A percentile compares a stretch with the other conserved stretches of the same genome.
phyloP scores from a whole-genome alignment of 2,329 filamentous ascomycete species.

The Beauveria sp. region DNA sequence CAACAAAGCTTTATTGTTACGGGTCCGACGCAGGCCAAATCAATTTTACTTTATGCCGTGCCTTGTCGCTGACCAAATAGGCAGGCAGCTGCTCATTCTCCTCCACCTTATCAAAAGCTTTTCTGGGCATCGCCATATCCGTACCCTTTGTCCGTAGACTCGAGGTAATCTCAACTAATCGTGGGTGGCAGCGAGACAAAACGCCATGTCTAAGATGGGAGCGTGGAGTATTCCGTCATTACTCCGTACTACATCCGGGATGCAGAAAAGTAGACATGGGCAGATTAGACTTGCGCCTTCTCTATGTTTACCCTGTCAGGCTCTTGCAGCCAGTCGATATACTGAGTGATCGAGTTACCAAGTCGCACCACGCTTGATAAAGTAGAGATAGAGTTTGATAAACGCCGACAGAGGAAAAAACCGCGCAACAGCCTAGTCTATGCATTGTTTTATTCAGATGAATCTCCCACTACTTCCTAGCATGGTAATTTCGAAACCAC shows the following conservation, averaged over 20 bases:
- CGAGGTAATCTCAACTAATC: not conserved
- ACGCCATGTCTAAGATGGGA: slow-evolving; percentile 8
- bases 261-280: not conserved
- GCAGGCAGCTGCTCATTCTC: not conserved
- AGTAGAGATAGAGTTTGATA: not conserved
- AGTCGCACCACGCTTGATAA: not conserved
- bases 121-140: too few relatives aligned
- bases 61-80: not conserved
- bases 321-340: too few relatives aligned
- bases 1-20: not conserved
- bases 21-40: not conserved
- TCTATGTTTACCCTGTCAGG: too few relatives aligned
- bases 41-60: not conserved
- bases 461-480: not conserved
- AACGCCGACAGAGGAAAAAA: not conserved
- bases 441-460: not conserved
- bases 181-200: not conserved
- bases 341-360: too few relatives aligned
- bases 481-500: too few relatives aligned
- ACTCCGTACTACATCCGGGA: too few relatives aligned
- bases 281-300: too few relatives aligned
- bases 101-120: not conserved
- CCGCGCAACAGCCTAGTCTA: not conserved
- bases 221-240: not conserved
- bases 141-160: too few relatives aligned